phyloP scores from a whole-genome alignment of 2,329 filamentous ascomycete genomes.

The Paecilomyces sp. region DNA sequence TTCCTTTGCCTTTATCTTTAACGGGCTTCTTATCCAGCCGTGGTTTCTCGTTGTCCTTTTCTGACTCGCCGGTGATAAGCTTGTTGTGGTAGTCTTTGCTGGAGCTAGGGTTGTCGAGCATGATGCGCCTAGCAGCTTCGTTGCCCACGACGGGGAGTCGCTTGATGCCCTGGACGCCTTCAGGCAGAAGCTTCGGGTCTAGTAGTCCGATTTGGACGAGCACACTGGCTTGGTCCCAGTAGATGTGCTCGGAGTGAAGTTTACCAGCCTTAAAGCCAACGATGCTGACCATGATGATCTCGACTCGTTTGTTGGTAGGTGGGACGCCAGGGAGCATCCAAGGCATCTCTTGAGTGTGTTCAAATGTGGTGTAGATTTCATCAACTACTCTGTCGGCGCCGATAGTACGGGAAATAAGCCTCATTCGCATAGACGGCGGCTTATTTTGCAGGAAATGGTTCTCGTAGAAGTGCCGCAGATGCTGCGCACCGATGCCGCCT shows the following conservation, averaged over 20 bases:
- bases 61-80: constrained; percentile 12
- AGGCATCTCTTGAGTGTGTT: constrained; percentile 48
- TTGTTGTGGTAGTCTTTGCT: constrained; percentile 28
- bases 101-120: constrained; percentile 30
- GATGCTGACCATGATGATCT: constrained; percentile 51
- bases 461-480: constrained; percentile 46
- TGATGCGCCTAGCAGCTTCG: constrained; percentile 32
- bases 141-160: constrained; percentile 33
- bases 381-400: constrained; percentile 55
- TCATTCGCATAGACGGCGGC: constrained; percentile 45
- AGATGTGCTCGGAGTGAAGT: constrained; percentile 51
- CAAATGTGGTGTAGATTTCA: constrained; percentile 51
- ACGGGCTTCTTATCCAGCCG: not conserved
- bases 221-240: constrained; percentile 58
- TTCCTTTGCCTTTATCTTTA: not conserved
- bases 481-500: constrained; percentile 34
- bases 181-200: constrained; percentile 49
- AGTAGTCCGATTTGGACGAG: constrained; percentile 52
- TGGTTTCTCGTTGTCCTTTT: not conserved
- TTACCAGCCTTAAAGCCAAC: constrained; percentile 48
- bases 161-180: constrained; percentile 33
- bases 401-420: constrained; percentile 51
- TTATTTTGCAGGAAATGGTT: constrained; percentile 50
- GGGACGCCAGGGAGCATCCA: constrained; percentile 55
- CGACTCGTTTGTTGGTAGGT: constrained; percentile 50